phyloP scores from a whole-genome alignment of 306 rosid genomes.

The Sesbania bispinosa region DNA sequence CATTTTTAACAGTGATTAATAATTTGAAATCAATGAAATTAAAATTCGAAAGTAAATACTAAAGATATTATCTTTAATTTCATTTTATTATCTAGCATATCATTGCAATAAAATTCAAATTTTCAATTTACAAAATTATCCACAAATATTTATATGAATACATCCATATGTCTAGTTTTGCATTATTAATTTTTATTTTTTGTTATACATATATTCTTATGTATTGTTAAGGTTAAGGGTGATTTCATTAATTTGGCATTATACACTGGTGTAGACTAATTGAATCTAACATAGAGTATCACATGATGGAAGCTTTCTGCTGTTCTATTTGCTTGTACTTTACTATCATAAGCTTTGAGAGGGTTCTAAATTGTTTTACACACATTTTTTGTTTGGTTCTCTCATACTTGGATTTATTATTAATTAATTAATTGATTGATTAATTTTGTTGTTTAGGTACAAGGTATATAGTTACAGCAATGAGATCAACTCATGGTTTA shows the following conservation, averaged over 20 bases:
- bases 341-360: background rate
- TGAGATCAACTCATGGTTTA: conserved; percentile 73
- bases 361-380: background rate
- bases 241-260: conserved; percentile 17
- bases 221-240: too few species aligned
- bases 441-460: conserved; percentile 43
- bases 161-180: background rate
- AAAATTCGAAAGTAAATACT: background rate
- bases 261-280: background rate
- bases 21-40: too few species aligned
- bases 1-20: too few species aligned
- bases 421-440: background rate
- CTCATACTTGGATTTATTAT: conserved; percentile 12
- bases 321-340: background rate
- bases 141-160: background rate
- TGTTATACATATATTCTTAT: background rate
- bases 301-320: conserved; percentile 1
- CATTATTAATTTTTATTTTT: too few species aligned
- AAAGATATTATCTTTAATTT: background rate
- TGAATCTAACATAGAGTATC: background rate
- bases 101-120: background rate
- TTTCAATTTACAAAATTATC: background rate
- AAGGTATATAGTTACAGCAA: conserved; percentile 49
- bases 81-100: background rate
- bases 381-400: conserved; percentile 2